These are phyloP conservation scores for Ganoderma boninense DNA, from an alignment of 1,284 basidiomycete genomes.

Conservation along the genomic window DNA sequence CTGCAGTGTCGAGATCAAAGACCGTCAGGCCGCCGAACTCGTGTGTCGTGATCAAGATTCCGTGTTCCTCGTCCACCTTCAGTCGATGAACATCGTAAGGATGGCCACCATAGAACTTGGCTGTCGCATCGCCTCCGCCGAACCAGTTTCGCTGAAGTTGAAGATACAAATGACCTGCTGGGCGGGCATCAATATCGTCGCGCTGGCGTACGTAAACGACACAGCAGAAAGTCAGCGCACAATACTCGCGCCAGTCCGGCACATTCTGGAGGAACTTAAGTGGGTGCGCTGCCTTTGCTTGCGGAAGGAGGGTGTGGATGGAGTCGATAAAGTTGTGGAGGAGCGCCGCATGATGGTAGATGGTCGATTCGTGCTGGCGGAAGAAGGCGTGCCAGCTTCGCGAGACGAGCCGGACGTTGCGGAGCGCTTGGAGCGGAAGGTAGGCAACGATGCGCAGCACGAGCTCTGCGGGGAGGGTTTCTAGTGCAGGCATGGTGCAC, in stretches of 20 bases:
- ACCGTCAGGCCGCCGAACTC: conserved; percentile 62
- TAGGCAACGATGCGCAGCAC: conserved; percentile 53
- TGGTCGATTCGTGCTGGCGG: conserved; percentile 49
- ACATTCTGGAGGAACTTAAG: conserved; percentile 44
- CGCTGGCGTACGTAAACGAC: neutral
- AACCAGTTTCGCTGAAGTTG: conserved; percentile 62
- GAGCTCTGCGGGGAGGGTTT: conserved; percentile 58
- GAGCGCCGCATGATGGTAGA: conserved; percentile 63
- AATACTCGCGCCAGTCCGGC: conserved; percentile 63
- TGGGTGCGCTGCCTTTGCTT: conserved; percentile 40
- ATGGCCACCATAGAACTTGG: conserved; percentile 44
- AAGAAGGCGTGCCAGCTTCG: conserved; percentile 55
- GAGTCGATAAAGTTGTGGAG: conserved; percentile 54
- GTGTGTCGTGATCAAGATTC: conserved; percentile 65
- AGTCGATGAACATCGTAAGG: conserved; percentile 66
- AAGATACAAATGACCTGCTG: conserved; percentile 53
- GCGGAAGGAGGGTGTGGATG: conserved; percentile 39
- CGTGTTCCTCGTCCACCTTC: conserved; percentile 71
- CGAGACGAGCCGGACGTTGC: conserved; percentile 46
- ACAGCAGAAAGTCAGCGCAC: conserved; percentile 48
- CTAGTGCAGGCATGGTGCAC: conserved; percentile 38
- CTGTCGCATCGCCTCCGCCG: conserved; percentile 51
- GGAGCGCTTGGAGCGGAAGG: conserved; percentile 54
- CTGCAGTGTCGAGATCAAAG: conserved; percentile 55
- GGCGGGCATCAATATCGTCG: conserved; percentile 1